Conservation (phyloP, 139 green algal genomes). For the Microglena sp. region DNA sequence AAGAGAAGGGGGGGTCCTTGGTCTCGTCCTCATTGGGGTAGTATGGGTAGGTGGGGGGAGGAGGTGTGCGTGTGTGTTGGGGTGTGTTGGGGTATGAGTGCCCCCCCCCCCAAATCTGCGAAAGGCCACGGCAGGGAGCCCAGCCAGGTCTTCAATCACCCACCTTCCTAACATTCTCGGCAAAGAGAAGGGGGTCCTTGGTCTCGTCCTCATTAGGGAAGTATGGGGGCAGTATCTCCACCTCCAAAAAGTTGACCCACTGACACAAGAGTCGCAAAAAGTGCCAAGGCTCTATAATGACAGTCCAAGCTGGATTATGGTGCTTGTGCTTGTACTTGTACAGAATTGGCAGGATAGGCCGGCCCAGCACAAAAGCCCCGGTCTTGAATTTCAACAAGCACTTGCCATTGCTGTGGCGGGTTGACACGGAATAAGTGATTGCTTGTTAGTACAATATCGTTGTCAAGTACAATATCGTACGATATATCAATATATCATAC, state of each 20-base stretch:
- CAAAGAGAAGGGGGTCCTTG: neutral
- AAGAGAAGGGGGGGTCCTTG: neutral
- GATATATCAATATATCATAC: no score
- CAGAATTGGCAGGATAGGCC: slow-evolving; percentile 55
- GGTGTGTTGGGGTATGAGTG: no score
- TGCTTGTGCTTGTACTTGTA: slow-evolving; percentile 33
- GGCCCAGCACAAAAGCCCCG: slow-evolving; percentile 62
- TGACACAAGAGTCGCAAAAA: neutral
- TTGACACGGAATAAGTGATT: no score
- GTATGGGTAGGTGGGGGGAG: no score
- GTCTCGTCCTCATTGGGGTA: neutral
- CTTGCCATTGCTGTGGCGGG: slow-evolving; percentile 68
- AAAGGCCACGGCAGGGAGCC: no score
- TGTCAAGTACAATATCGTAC: no score
- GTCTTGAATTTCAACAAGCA: slow-evolving; percentile 73
- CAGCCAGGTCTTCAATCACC: no score
- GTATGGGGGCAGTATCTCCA: neutral
- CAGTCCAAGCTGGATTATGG: neutral
- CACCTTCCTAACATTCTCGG: neutral
- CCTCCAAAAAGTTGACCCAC: neutral
- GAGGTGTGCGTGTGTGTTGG: no score
- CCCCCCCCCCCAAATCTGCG: no score
- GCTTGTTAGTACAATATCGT: no score
- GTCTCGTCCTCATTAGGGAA: neutral
- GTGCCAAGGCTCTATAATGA: neutral